phyloP scores from a whole-genome alignment of 2,329 filamentous ascomycete species.

The Epichloe hybrida region DNA sequence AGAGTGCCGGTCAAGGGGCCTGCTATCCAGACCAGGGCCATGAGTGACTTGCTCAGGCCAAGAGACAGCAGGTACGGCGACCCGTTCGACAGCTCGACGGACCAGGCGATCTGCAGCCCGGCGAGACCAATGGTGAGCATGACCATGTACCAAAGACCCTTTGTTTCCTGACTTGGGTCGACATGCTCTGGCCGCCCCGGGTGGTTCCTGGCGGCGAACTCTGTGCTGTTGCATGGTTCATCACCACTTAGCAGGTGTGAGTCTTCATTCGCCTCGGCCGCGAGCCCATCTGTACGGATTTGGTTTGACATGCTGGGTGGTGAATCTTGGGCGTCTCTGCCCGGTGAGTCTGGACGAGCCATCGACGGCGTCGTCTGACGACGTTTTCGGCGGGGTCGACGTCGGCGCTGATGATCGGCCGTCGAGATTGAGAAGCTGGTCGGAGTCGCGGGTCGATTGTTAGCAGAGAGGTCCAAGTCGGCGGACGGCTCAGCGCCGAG shows the following conservation, averaged over 20 bases:
- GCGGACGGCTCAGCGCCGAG: neutral
- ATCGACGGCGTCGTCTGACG: neutral
- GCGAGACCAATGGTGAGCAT: slow-evolving; percentile 77
- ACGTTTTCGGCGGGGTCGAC: neutral
- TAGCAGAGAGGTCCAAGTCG: neutral
- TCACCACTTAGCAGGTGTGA: slow-evolving; percentile 16
- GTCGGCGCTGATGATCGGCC: no score
- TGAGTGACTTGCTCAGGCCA: slow-evolving; percentile 68
- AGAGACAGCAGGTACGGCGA: slow-evolving; percentile 73
- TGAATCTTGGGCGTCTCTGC: neutral
- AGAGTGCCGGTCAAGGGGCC: slow-evolving; percentile 66
- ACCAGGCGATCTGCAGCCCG: slow-evolving; percentile 89
- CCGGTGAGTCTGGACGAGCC: neutral
- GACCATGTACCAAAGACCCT: slow-evolving; percentile 75
- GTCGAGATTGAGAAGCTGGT: no score
- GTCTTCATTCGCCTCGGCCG: slow-evolving; percentile 13
- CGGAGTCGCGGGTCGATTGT: no score
- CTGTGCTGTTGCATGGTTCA: neutral
- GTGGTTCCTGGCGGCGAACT: neutral
- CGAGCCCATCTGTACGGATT: neutral
- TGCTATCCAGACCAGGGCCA: slow-evolving; percentile 76
- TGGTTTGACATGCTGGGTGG: neutral
- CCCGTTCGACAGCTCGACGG: slow-evolving; percentile 85
- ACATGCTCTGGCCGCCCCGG: neutral
- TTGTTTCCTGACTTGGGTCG: slow-evolving; percentile 44